Conservation (phyloP, 768 basidiomycete genomes). For the Termitomyces sp. region DNA sequence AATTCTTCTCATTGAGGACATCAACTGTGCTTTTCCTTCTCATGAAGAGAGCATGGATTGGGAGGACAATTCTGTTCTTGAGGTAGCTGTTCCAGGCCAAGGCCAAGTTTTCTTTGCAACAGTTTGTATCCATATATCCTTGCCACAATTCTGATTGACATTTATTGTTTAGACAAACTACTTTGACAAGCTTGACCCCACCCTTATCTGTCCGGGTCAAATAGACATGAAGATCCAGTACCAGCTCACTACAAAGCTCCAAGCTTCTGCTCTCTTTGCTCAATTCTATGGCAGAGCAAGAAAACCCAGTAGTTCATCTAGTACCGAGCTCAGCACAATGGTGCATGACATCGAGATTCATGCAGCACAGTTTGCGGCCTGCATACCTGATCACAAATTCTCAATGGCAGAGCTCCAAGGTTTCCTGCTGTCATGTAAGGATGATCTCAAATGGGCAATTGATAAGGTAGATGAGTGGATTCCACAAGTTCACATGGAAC, state of each 20-base stretch:
- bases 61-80: no score
- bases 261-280: conserved; percentile 46
- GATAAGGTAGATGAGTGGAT: conserved; percentile 39
- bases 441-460: conserved; percentile 33
- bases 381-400: conserved; percentile 46
- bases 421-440: conserved; percentile 47
- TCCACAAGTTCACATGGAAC: conserved; percentile 30
- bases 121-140: no score
- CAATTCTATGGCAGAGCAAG: conserved; percentile 39
- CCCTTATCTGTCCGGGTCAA: no score
- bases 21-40: no score
- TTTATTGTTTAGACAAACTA: no score
- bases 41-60: no score
- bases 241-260: conserved; percentile 36
- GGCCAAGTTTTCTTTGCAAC: no score
- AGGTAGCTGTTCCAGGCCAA: no score
- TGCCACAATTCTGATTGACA: no score
- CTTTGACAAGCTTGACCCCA: no score
- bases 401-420: conserved; percentile 62
- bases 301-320: neutral
- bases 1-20: no score
- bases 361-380: conserved; percentile 38
- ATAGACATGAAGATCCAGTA: no score
- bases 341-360: conserved; percentile 24
- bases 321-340: conserved; percentile 1